A percentile compares a stretch with the other conserved stretches of the same genome.
These are phyloP conservation scores for Friedmanniomyces endolithicus DNA, from an alignment of 495 filamentous ascomycete genomes.

Conservation along the genomic window DNA sequence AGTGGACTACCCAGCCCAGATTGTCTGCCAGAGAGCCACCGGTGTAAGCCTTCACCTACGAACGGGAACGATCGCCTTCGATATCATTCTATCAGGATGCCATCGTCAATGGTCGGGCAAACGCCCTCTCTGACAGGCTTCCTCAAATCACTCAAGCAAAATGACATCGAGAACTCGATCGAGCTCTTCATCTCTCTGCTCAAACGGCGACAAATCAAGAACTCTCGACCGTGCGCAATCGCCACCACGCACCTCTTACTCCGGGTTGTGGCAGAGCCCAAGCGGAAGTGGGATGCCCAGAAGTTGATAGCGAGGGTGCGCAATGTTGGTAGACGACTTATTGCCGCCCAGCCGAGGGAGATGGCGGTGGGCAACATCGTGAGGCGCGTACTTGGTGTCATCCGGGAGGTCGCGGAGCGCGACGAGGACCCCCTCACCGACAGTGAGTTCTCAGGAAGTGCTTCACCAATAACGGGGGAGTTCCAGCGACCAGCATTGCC, in stretches of 20 bases:
- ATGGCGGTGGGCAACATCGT: constrained; percentile 90
- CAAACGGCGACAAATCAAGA: constrained; percentile 77
- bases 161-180: constrained; percentile 63
- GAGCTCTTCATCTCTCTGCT: constrained; percentile 76
- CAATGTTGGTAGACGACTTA: constrained; percentile 58
- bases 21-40: too few relatives aligned
- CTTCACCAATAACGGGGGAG: constrained; percentile 1
- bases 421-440: constrained; percentile 46
- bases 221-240: constrained; percentile 74
- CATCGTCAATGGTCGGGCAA: constrained; percentile 35
- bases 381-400: constrained; percentile 73
- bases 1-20: too few relatives aligned
- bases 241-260: constrained; percentile 81
- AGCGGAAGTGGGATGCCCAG: constrained; percentile 56
- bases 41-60: too few relatives aligned
- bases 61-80: too few relatives aligned
- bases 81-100: constrained; percentile 31
- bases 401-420: constrained; percentile 77
- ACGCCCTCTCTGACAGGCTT: constrained; percentile 64
- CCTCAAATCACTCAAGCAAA: constrained; percentile 61
- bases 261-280: constrained; percentile 59
- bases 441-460: constrained; percentile 17
- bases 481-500: constrained; percentile 30
- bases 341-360: constrained; percentile 72
- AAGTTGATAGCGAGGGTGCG: constrained; percentile 69